Conservation (phyloP, 2,329 filamentous ascomycete genomes). For the Fonsecaea multimorphosa region DNA sequence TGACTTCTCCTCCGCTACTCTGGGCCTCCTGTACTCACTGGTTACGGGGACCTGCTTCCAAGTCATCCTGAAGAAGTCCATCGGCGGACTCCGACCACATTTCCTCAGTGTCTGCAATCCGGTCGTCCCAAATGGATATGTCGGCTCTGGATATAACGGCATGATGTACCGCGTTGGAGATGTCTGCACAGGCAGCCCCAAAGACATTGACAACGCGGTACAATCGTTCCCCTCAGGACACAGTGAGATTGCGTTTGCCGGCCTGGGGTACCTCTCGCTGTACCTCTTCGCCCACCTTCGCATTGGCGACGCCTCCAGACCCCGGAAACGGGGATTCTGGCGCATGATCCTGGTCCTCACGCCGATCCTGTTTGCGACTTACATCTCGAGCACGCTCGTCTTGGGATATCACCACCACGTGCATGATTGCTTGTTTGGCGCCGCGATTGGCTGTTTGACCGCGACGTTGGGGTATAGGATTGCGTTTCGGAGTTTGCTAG, state of each 20-base stretch:
- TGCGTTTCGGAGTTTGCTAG: constrained; percentile 24
- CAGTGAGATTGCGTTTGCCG: constrained; percentile 77
- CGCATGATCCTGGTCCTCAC: constrained; percentile 63
- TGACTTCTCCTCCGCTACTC: constrained; percentile 31
- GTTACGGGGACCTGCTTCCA: constrained; percentile 34
- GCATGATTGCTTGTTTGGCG: constrained; percentile 70
- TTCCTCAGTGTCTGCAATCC: constrained; percentile 36
- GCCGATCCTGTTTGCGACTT: constrained; percentile 67
- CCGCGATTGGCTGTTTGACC: constrained; percentile 64
- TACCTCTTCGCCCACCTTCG: constrained; percentile 72
- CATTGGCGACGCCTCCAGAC: constrained; percentile 63
- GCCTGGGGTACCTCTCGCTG: constrained; percentile 74
- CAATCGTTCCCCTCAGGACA: constrained; percentile 83
- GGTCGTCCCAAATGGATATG: constrained; percentile 11
- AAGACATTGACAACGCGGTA: constrained; percentile 80
- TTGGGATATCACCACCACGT: constrained; percentile 75
- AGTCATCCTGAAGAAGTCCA: constrained; percentile 36
- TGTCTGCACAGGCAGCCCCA: constrained; percentile 75
- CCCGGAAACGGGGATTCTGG: constrained; percentile 26
- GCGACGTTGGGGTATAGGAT: constrained; percentile 45
- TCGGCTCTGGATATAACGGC: constrained; percentile 39
- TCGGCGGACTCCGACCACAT: constrained; percentile 36
- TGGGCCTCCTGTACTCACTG: constrained; percentile 32
- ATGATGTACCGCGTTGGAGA: constrained; percentile 65
- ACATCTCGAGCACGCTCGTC: constrained; percentile 72